A percentile compares a stretch with the other conserved stretches of the same genome.
These are phyloP conservation scores for Coemansia sp. DNA, from an alignment of 192 early-diverging fungal species.

Conservation along the genomic window DNA sequence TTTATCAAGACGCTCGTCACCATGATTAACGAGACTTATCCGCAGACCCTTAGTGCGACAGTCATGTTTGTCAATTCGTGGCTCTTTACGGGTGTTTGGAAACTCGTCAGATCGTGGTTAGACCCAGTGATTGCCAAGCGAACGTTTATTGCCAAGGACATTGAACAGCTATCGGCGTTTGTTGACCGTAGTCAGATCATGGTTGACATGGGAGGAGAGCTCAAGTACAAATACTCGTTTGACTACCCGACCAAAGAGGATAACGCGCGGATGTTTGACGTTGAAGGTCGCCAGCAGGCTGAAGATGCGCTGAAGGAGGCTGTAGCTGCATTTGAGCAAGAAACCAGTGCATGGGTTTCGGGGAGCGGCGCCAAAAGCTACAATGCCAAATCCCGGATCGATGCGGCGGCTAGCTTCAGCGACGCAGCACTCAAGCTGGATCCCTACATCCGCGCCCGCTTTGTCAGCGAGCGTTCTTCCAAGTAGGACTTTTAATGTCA, in stretches of 20 bases:
- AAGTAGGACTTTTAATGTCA: conserved; percentile 6
- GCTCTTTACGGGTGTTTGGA: conserved; percentile 86
- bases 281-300: conserved; percentile 44
- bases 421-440: conserved; percentile 54
- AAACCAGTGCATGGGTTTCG: conserved; percentile 54
- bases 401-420: conserved; percentile 28
- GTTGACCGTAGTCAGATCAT: conserved; percentile 67
- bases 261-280: conserved; percentile 60
- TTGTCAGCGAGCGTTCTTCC: conserved; percentile 24
- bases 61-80: conserved; percentile 85
- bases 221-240: conserved; percentile 62
- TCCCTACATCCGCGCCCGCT: conserved; percentile 57
- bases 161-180: conserved; percentile 62
- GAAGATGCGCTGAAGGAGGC: conserved; percentile 43
- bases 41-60: conserved; percentile 74
- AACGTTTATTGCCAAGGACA: conserved; percentile 71
- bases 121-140: conserved; percentile 86
- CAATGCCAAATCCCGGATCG: conserved; percentile 20
- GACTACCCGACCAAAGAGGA: conserved; percentile 55
- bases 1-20: conserved; percentile 78
- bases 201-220: conserved; percentile 63
- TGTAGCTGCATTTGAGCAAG: conserved; percentile 43
- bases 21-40: conserved; percentile 82
- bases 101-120: conserved; percentile 74
- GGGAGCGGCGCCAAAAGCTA: conserved; percentile 8